These are phyloP conservation scores for Kodamaea kakaduensis DNA, from an alignment of 805 yeast species.

Conservation along the genomic window DNA sequence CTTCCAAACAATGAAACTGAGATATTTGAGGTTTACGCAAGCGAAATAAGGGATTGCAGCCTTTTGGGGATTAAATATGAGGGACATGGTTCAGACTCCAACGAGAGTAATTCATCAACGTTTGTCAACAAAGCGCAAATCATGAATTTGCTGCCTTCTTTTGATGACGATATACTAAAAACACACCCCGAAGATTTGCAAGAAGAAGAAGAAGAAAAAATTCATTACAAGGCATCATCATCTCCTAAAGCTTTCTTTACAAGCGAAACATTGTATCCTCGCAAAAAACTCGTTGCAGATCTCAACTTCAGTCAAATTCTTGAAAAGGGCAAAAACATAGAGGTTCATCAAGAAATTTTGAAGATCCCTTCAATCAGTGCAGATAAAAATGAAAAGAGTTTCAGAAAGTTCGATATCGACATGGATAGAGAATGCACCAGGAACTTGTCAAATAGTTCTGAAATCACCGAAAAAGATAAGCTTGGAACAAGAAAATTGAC, in stretches of 20 bases:
- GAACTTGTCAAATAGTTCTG: too few species aligned
- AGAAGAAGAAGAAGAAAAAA: slow-evolving; percentile 8
- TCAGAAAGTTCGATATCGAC: too few species aligned
- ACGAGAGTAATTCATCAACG: too few species aligned
- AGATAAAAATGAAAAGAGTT: too few species aligned
- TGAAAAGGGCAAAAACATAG: slow-evolving; percentile 15
- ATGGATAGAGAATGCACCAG: too few species aligned
- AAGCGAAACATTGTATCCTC: slow-evolving; percentile 18
- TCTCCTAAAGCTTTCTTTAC: slow-evolving; percentile 27
- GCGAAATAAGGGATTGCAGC: too few species aligned
- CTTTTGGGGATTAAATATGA: too few species aligned
- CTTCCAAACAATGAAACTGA: too few species aligned
- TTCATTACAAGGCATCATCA: slow-evolving; percentile 22
- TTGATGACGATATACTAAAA: slow-evolving; percentile 13
- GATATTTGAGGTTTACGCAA: too few species aligned
- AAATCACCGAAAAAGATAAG: neutral
- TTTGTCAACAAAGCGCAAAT: too few species aligned
- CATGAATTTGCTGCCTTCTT: slow-evolving; percentile 13
- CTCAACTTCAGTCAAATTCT: slow-evolving; percentile 28
- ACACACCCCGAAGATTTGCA: slow-evolving; percentile 3
- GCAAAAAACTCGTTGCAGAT: slow-evolving; percentile 28
- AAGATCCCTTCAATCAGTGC: neutral
- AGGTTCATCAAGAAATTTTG: neutral
- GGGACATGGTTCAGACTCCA: too few species aligned
- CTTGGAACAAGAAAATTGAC: neutral